Conservation (phyloP, 768 basidiomycete species). For the Tricholoma bakamatsutake region DNA sequence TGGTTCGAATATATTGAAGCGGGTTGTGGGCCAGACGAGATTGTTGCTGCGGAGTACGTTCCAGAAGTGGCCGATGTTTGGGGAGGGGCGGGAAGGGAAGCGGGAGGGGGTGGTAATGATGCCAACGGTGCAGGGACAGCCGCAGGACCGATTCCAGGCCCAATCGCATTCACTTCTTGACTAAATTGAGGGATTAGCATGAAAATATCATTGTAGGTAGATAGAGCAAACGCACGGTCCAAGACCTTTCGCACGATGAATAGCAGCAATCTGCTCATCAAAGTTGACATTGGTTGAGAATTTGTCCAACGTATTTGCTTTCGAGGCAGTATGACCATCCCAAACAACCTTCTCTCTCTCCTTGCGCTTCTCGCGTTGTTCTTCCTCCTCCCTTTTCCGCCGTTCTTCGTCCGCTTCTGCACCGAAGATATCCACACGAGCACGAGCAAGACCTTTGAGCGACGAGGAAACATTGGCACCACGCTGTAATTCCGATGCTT, state of each 20-base stretch:
- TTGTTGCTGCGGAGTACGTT: constrained; percentile 75
- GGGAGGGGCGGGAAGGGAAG: constrained; percentile 70
- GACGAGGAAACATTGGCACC: constrained; percentile 94
- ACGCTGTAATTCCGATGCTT: constrained; percentile 80
- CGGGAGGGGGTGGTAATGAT: constrained; percentile 59
- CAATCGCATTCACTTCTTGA: constrained; percentile 75
- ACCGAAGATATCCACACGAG: constrained; percentile 97
- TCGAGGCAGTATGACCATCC: constrained; percentile 97
- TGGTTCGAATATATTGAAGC: constrained; percentile 58
- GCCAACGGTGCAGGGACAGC: constrained; percentile 66
- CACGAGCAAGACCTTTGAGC: constrained; percentile 86
- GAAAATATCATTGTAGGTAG: background rate
- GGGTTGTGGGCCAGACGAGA: constrained; percentile 91
- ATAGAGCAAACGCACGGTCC: constrained; percentile 56
- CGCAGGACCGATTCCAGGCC: constrained; percentile 82
- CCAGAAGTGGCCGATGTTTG: constrained; percentile 37
- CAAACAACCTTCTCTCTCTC: constrained; percentile 95
- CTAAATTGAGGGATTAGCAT: constrained; percentile 24
- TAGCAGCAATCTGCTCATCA: constrained; percentile 96
- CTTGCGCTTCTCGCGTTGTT: constrained; percentile 71
- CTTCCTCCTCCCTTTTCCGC: constrained; percentile 81
- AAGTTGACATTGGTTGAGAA: constrained; percentile 92
- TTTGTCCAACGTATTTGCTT: constrained; percentile 86
- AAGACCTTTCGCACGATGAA: constrained; percentile 89
- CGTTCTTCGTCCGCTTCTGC: constrained; percentile 90